Evolutionary conservation across 2,329 filamentous ascomycete species (phyloP), one percentile per base, ranked within the genome.

Genomic region (Gnomoniopsis smithogilvyi): DNA sequence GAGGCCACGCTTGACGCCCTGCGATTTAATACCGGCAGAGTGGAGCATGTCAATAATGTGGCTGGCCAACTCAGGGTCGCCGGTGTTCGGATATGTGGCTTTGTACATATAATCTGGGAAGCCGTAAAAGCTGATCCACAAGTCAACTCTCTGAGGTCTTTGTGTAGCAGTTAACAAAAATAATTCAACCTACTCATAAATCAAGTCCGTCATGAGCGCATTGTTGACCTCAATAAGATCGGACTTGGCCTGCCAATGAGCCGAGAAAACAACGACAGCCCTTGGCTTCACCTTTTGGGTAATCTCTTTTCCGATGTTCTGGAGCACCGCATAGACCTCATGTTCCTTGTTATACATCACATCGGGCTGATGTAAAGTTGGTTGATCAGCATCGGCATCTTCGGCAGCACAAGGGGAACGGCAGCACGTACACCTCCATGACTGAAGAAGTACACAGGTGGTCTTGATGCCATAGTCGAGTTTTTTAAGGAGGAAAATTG

Each of bases 241-340:
- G 43, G 73, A 72, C 56, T 68, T 74, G 49, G 80, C 85, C 73
- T 90, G 86, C 89, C 90, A 92, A 71, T 93, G 89, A 1, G 88
- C 90, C 1, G 89, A 91, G 69, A 93, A 88, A 26, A 92, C 86
- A 1, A 92, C 84, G 17, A 92, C 80, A 2, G 88, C 90, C 62
- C 83, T 86, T 1, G 89, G 89, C 66, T 86, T 87, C 47, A 91
- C 83, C 62, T 84, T 82, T 30, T 81, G 76, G 0, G 87, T 91
- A 68, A 92, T 91, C 66, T 92, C 88, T 8, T 72, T 77, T 46
- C 89, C 89, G 54, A 91, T 86, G 24, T 78, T 70, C 64, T 87
- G 81, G 4, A 92, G 81, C 56, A 87, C 76, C 3, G 76, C 69
- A 66, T 88, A 90, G 11, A 84, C 89, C 1, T 87, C 86, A 67